These are phyloP conservation scores for Spirogloea muscicola DNA, from an alignment of 139 green algal genomes.

Conservation along the genomic window DNA sequence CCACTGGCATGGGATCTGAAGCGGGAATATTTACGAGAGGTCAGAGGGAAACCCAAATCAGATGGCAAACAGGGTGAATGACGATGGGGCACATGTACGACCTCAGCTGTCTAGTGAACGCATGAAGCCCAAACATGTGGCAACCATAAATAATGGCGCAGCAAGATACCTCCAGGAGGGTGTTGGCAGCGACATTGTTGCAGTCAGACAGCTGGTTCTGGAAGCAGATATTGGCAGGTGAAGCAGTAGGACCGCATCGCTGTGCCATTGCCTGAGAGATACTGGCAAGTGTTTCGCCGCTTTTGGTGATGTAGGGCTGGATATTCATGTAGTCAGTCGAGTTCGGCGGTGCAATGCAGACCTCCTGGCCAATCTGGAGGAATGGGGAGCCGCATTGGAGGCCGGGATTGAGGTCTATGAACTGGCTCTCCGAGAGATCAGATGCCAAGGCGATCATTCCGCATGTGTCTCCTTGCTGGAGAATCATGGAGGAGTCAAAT, in stretches of 20 bases:
- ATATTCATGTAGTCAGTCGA: neutral
- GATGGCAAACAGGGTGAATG: too few relatives aligned
- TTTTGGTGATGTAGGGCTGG: slow-evolving; percentile 5
- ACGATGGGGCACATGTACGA: too few relatives aligned
- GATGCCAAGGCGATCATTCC: slow-evolving; percentile 4
- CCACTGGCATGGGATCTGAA: slow-evolving; percentile 14
- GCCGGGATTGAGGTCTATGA: slow-evolving; percentile 15
- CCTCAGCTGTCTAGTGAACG: too few relatives aligned
- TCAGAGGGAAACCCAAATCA: too few relatives aligned
- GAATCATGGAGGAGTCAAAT: too few relatives aligned
- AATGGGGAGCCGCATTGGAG: slow-evolving; percentile 16
- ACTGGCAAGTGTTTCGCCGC: slow-evolving; percentile 1
- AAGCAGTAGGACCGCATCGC: neutral
- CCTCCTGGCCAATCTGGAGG: slow-evolving; percentile 21
- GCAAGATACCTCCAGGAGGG: too few relatives aligned
- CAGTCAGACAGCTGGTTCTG: neutral
- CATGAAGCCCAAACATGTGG: too few relatives aligned
- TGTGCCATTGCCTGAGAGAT: slow-evolving; percentile 4
- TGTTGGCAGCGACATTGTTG: too few relatives aligned
- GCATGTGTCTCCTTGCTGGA: slow-evolving; percentile 21
- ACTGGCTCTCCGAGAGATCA: slow-evolving; percentile 5
- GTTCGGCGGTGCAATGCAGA: neutral
- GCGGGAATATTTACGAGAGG: too few relatives aligned
- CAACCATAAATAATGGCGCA: too few relatives aligned
- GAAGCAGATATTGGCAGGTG: neutral